Base-by-base conservation (phyloP, 495 filamentous ascomycete genomes). In the Monascus purpureus region DNA sequence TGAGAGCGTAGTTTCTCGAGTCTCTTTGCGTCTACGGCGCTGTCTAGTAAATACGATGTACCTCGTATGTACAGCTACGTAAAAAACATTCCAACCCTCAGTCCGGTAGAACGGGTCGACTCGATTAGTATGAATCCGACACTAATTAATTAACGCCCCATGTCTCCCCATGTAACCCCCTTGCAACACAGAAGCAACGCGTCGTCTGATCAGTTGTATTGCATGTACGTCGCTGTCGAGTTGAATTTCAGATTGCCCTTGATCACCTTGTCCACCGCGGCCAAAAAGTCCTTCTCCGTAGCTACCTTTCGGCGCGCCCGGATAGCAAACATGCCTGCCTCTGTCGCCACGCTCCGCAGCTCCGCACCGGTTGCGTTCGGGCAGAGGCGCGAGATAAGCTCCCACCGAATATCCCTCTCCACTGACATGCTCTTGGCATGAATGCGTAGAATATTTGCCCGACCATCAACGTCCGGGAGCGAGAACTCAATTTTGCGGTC, bases 371-470 rank as follows among this genome's bases (percentile, higher is more conserved):
- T 97, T 36, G 83, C 79, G 62, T 97, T 96, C 37, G 90, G 90
- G 67, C 90, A 97, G 43, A 97, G 67, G 42, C 90, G 75, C 22
- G 84, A 93, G 40, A 97, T 96, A 31, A 97, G 62, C 64, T 97
- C 90, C 90, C 90, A 97, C 57, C 90, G 75, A 48, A 97, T 96
- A 55, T 97, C 90, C 15, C 90, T 75, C 71, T 97, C 90, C 19
- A 96, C 92, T 15, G 84, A 93, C 90, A 97, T 97, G 50, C 83
- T 93, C 80, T 97, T 97, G 42, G 90, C 90, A 60, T 97, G 90
- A 44, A 97, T 97, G 17, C 90, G 80, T 13, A 97, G 73, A 43
- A 97, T 93, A 65, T 95, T 96, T 43, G 90, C 90, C 37, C 90
- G 75, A 24, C 90, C 90, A 56, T 97, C 90, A 35, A 94, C 78